Base-by-base conservation (phyloP, 1,284 basidiomycete genomes). In the Pseudozyma tsukubaensis region DNA sequence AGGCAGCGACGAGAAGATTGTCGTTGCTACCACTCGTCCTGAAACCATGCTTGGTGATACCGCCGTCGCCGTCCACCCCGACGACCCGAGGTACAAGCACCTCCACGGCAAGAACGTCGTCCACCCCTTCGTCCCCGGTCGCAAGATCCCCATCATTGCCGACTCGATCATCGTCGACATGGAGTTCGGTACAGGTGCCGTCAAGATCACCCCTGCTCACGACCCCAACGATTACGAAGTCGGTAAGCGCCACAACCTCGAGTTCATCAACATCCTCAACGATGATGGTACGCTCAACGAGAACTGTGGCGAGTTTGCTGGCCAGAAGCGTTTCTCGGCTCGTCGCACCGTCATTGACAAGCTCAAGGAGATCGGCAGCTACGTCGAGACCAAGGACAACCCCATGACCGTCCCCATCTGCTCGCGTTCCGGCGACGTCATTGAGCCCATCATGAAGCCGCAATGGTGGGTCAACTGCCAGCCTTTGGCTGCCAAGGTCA, bases 191-290 rank as follows among this genome's bases (percentile, higher is more conserved):
- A 99, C 97, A 29, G 97, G 97, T 86, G 97, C 96, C 6, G 96
- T 99, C 65, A 99, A 99, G 87, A 99, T 99, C 84, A 99, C 97
- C 0, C 97, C 97, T n/a, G 97, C 96, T 0, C 97, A 99, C 85
- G 97, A 99, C 85, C 92, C 91, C 39, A 97, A 97, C 84, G 96
- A 99, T 89, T 99, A 97, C 85, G 94, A 96, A 79, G 94, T 96
- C 77, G 97, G 94, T 35, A 85, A 90, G 81, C 88, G 96, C 48
- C 94, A 99, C 85, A 90, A 92, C 12, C 88, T 99, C 47, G 91
- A 93, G 63, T 97, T 98, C 83, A 92, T 99, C 87, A 97, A 92
- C 85, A 92, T 99, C 78, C 86, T 99, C 82, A 97, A 97, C 84
- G 97, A 99, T 78, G 94, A 99, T 83, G 97, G 97, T 13, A 99